Base-by-base conservation (phyloP, 306 rosid species). In the Dicorynia guianensis region DNA sequence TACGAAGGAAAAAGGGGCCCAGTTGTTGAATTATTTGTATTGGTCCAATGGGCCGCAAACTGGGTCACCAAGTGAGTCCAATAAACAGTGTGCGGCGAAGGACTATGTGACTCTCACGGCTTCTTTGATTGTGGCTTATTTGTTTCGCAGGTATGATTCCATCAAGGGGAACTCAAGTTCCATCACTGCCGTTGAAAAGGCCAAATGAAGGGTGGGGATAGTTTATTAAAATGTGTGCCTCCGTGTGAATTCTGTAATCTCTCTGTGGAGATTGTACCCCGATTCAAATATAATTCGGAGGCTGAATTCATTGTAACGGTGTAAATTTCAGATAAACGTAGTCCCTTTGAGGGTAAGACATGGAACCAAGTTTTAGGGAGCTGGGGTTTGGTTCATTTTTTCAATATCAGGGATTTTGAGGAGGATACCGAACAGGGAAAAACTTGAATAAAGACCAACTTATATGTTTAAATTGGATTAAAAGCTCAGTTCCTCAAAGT, bases 21-120 rank as follows among this genome's bases (percentile, higher is more conserved):
- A 75, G 63, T 80, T 96, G 33, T 75, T 89, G 76, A 67, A 81
- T 68, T 88, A 90, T 52, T 43, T 96, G 75, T 96, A 80, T 73
- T 96, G 97, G 99, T 96, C 97, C n/a, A 96, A 96, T 53, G 99
- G 99, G 20, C 97, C 97, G 7, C 98, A 92, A 76, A 82, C 88
- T 34, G 92, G 92, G 36, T 10, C 87, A 3, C 84, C 97, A 0
- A 80, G 74, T 8, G 78, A 20, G 76, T 75, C 86, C 6, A 92
- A 96, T 72, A 92, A 96, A 56, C 98, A 96, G 71, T 96, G 98
- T 39, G 86, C 98, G 0, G 99, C 71, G 5, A 96, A 92, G 74
- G 99, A 96, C 52, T 10, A 38, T 34, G 98, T 92, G 48, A 59
- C 85, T 25, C 87, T 89, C 55, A 92, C 97, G 0, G 93, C 88